Evolutionary conservation across 2,329 filamentous ascomycete species (phyloP).

Genomic region (Penicillium occitanis): DNA sequence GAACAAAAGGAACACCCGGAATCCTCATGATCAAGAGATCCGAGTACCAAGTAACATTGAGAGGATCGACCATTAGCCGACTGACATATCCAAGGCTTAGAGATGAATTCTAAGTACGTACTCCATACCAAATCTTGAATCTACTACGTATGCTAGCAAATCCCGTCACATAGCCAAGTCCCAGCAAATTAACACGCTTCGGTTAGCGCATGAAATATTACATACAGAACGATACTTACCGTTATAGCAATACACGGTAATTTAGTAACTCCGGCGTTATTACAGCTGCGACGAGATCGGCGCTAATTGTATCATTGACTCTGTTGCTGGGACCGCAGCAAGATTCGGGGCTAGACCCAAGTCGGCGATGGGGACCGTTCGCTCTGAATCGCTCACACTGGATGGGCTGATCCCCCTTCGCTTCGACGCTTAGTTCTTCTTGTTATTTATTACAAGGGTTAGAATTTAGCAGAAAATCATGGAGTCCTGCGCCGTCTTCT

Average conservation of each 20-base stretch:
- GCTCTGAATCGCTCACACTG: background rate
- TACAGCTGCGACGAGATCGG: constrained; percentile 5
- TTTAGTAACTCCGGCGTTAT: background rate
- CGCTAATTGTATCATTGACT: constrained; percentile 13
- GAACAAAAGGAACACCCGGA: background rate
- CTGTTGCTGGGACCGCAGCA: background rate
- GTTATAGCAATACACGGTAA: background rate
- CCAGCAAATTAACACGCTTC: background rate
- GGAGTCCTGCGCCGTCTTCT: constrained; percentile 5
- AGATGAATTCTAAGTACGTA: background rate
- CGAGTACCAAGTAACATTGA: background rate
- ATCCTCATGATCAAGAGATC: background rate
- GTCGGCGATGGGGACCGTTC: background rate
- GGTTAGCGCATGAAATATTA: background rate
- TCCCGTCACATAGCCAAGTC: background rate
- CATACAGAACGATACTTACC: background rate
- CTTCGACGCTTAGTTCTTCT: background rate
- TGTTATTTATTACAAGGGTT: background rate
- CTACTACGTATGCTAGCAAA: background rate
- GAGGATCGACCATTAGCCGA: background rate
- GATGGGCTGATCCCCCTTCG: background rate
- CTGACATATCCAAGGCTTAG: background rate
- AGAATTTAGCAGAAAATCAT: background rate
- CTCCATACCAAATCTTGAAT: background rate
- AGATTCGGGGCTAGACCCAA: constrained; percentile 3